These are phyloP conservation scores for Ceratorhiza oryzae-sativae DNA, from an alignment of 1,284 basidiomycete species.

Conservation along the genomic window DNA sequence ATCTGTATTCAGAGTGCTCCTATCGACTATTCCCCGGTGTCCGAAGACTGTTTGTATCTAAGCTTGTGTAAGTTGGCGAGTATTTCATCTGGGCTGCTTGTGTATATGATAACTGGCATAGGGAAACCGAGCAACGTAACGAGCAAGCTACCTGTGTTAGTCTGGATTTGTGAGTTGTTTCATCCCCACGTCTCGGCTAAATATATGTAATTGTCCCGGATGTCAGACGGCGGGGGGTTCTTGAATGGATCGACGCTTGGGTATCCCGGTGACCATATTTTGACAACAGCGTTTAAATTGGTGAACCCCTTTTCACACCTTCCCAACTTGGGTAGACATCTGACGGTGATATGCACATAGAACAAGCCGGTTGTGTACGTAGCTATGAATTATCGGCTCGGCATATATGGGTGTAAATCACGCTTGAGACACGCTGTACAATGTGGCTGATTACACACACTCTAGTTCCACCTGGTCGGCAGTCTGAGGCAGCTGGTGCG, in stretches of 20 bases:
- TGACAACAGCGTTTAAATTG: slow-evolving; percentile 4
- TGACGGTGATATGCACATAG: slow-evolving; percentile 32
- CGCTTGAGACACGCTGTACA: not conserved
- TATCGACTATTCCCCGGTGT: slow-evolving; percentile 9
- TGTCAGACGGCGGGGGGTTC: slow-evolving; percentile 27
- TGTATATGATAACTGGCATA: not conserved
- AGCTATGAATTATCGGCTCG: slow-evolving; percentile 55
- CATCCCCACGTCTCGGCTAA: not conserved
- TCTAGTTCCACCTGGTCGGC: slow-evolving; percentile 44
- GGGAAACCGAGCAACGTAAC: slow-evolving; percentile 35
- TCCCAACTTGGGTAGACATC: not conserved
- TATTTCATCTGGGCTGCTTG: not conserved
- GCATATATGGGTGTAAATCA: slow-evolving; percentile 42
- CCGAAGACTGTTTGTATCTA: slow-evolving; percentile 38
- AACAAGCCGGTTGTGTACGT: slow-evolving; percentile 52
- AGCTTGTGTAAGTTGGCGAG: slow-evolving; percentile 29
- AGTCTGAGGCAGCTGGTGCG: slow-evolving; percentile 47
- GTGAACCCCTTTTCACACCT: not conserved
- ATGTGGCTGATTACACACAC: too few species aligned
- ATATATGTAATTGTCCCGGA: not conserved
- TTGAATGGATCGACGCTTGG: slow-evolving; percentile 24
- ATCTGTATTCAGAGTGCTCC: slow-evolving; percentile 30
- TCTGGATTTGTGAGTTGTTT: slow-evolving; percentile 37
- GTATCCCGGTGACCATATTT: slow-evolving; percentile 24
- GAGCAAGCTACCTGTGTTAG: slow-evolving; percentile 35